Percentiles rank a stretch among this genome's conserved stretches.
These are phyloP conservation scores for Symbiodinium pilosum DNA, from an alignment of 73 alveolate species.

Conservation along the genomic window DNA sequence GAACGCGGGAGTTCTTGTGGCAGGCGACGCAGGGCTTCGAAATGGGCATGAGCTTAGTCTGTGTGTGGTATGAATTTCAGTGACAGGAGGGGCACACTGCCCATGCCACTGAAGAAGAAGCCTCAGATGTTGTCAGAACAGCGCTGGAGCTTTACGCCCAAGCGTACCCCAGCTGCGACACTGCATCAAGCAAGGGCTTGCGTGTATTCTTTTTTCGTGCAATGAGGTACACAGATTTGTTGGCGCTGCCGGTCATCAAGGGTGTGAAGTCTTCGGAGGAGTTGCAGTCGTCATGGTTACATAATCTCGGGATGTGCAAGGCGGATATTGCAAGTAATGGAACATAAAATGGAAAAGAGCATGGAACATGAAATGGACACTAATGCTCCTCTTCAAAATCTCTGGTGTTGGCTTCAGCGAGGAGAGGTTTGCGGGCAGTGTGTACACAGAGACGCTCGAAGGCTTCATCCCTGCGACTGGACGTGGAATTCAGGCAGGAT, in stretches of 20 bases:
- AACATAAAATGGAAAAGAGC: too few relatives aligned
- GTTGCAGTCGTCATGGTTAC: background rate
- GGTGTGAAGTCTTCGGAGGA: constrained; percentile 99
- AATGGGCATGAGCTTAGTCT: too few relatives aligned
- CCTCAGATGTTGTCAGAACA: constrained; percentile 97
- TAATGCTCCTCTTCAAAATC: too few relatives aligned
- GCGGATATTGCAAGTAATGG: too few relatives aligned
- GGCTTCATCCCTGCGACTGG: constrained; percentile 99
- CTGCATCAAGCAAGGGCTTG: background rate
- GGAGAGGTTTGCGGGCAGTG: constrained; percentile 99
- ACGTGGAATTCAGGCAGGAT: constrained; percentile 97
- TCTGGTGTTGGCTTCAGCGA: background rate
- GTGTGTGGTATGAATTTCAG: background rate
- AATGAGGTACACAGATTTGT: constrained; percentile 98
- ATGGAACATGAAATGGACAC: too few relatives aligned
- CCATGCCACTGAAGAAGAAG: constrained; percentile 99
- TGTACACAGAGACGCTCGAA: constrained; percentile 99
- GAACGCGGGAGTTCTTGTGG: constrained; percentile 99
- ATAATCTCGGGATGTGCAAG: too few relatives aligned
- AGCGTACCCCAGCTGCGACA: constrained; percentile 36
- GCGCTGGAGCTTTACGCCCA: constrained; percentile 98
- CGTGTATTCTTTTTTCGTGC: background rate
- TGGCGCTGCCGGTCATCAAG: constrained; percentile 99
- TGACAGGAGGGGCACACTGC: constrained; percentile 98
- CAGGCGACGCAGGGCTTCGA: constrained; percentile 98